Evolutionary conservation across 2,329 filamentous ascomycete species (phyloP).

Genomic region (Pseudogymnoascus sp.): DNA sequence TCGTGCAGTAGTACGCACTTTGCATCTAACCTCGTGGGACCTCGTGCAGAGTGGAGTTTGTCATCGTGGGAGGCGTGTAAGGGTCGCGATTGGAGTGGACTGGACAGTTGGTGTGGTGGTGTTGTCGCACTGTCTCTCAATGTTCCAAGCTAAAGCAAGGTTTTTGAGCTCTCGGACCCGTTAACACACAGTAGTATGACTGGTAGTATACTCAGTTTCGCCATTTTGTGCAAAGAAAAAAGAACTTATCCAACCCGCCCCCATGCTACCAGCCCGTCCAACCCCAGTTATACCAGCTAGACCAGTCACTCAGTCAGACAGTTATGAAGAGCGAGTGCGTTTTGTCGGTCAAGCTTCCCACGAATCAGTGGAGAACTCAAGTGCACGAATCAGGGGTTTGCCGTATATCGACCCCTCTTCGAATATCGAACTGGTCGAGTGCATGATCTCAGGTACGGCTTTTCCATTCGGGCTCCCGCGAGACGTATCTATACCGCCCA

Average conservation of each 20-base stretch:
- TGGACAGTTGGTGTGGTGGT: background rate
- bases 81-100: background rate
- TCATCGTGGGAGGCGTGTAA: background rate
- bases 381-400: constrained; percentile 1
- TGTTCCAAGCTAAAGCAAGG: constrained; percentile 6
- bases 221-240: background rate
- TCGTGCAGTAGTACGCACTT: background rate
- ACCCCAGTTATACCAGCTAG: background rate
- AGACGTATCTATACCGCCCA: background rate
- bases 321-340: background rate
- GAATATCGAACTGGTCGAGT: background rate
- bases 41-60: constrained; percentile 2
- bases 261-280: background rate
- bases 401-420: background rate
- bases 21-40: constrained; percentile 1
- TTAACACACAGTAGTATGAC: background rate
- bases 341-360: constrained; percentile 5
- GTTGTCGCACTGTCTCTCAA: background rate
- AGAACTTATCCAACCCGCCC: background rate
- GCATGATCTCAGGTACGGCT: background rate
- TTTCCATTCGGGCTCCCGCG: background rate
- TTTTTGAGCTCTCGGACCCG: background rate
- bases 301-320: background rate
- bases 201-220: background rate
- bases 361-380: background rate